Evolutionary conservation across 2,329 filamentous ascomycete genomes (phyloP), one percentile per base, ranked within the genome.

Genomic region (Stromatinia cepivora): DNA sequence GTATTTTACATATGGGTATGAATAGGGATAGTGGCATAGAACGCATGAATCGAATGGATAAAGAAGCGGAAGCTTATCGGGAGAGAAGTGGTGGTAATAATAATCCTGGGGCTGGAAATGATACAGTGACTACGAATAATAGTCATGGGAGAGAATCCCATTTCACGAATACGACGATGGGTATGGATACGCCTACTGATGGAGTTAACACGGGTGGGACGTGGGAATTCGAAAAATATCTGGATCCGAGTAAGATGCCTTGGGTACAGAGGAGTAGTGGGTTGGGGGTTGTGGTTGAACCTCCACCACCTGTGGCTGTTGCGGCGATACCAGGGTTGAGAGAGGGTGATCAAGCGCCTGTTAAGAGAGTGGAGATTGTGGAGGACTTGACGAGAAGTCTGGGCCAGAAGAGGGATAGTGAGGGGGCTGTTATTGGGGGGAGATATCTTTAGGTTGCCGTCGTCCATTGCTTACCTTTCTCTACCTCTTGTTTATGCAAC

Each of bases 181-280:
- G 58, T 0, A 0, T 69, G 28, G 66, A 69, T 64, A 64, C 36
- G 10, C 66, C 58, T 5, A 53, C 58, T 1, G 66, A 64, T 15
- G 57, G 66, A 20, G 56, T 56, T 36, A 39, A 28, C 6, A 69
- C 66, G 1, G 58, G 52, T 3, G 64, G 66, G 0, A 69, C 58
- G 13, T 69, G 66, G 66, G 66, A 69, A 17, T 69, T 52, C 8
- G 66, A 69, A 39, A 59, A 17, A 11, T 69, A 64, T 34, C 17
- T 69, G 66, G 39, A 54, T 39, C 15, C 31, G 2, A 28, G 31
- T 28, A 52, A 4, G 17, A 22, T 53, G 15, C 28, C n/a, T 22
- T 56, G 66, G 48, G 5, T 39, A 8, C 31, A 63, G 66, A 56
- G 34, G 22, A 25, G 20, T 7, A 68, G 66, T 22, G 57, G 61